Percentiles rank a stretch among this genome's conserved stretches.
Evolutionary conservation across 2,329 filamentous ascomycete species (phyloP).

Genomic region (Cladosporium sp.): DNA sequence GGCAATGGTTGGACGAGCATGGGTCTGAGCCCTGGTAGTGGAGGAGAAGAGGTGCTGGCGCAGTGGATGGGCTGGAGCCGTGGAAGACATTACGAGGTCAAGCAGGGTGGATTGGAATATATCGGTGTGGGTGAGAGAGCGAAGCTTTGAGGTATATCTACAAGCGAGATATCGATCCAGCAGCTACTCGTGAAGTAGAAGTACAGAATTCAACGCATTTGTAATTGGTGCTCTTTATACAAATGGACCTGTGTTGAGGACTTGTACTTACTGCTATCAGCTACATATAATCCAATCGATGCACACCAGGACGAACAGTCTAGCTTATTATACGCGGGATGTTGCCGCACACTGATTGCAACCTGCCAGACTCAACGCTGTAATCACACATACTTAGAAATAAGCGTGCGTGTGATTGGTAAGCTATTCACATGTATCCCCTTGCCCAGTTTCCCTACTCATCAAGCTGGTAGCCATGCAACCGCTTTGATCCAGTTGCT

Average conservation of each 20-base stretch:
- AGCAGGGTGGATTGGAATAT: constrained; percentile 60
- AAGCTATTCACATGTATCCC: background rate
- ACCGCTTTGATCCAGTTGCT: background rate
- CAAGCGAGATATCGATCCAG: background rate
- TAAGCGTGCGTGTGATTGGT: background rate
- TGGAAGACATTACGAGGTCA: constrained; percentile 69
- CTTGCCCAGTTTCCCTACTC: background rate
- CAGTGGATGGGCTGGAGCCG: constrained; percentile 77
- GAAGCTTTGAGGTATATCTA: background rate
- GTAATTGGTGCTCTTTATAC: no score
- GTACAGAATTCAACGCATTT: no score
- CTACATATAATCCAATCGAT: background rate
- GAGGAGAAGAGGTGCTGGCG: constrained; percentile 67
- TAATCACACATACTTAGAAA: background rate
- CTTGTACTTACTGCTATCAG: background rate
- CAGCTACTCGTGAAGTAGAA: background rate
- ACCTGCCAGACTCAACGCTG: background rate
- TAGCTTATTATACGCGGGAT: background rate
- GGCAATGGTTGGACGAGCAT: constrained; percentile 67
- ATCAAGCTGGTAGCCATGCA: background rate
- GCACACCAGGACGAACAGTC: background rate
- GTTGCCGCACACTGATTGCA: background rate
- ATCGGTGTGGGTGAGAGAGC: background rate
- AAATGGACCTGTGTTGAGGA: no score
- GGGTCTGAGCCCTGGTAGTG: constrained; percentile 64